Percentiles rank a stretch among this genome's conserved stretches.
Evolutionary conservation across 2,329 filamentous ascomycete genomes (phyloP).

Genomic region (Aciculosporium take): DNA sequence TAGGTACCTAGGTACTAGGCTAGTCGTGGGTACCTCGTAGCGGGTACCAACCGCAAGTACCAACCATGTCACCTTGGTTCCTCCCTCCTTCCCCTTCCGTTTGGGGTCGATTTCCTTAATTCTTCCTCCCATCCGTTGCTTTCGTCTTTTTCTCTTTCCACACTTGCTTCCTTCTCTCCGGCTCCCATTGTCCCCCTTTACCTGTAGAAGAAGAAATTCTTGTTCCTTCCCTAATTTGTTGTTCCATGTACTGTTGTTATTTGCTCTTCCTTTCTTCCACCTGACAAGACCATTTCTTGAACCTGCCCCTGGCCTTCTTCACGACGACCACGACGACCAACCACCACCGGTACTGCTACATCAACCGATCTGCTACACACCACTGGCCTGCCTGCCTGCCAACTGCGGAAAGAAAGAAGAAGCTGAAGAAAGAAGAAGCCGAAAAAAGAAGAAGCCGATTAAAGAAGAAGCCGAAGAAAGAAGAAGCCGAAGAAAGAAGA

Average conservation of each 20-base stretch:
- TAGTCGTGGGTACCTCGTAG: too few relatives aligned
- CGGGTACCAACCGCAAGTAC: too few relatives aligned
- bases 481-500: not conserved
- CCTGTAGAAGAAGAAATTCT: not conserved
- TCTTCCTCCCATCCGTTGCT: slow-evolving; percentile 5
- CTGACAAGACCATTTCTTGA: slow-evolving; percentile 1
- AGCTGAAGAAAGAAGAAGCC: too few relatives aligned
- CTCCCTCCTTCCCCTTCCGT: slow-evolving; percentile 7
- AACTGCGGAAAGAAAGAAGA: not conserved
- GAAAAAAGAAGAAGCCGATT: too few relatives aligned
- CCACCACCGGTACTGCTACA: not conserved
- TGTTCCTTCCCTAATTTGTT: slow-evolving; percentile 2
- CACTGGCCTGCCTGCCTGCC: not conserved
- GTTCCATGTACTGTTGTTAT: not conserved
- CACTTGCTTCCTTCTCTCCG: slow-evolving; percentile 4
- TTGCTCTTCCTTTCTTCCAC: not conserved
- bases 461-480: too few relatives aligned
- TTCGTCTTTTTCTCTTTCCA: slow-evolving; percentile 5
- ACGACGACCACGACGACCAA: too few relatives aligned
- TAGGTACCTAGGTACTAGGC: too few relatives aligned
- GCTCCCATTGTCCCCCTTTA: slow-evolving; percentile 1
- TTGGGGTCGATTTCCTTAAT: slow-evolving; percentile 5
- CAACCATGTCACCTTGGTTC: slow-evolving; percentile 5
- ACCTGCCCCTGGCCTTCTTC: not conserved
- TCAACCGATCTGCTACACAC: not conserved